Percentiles rank a stretch among this genome's conserved stretches.
These are phyloP conservation scores for Phytophthora citrophthora DNA, from an alignment of 352 stramenopile species.

Conservation along the genomic window DNA sequence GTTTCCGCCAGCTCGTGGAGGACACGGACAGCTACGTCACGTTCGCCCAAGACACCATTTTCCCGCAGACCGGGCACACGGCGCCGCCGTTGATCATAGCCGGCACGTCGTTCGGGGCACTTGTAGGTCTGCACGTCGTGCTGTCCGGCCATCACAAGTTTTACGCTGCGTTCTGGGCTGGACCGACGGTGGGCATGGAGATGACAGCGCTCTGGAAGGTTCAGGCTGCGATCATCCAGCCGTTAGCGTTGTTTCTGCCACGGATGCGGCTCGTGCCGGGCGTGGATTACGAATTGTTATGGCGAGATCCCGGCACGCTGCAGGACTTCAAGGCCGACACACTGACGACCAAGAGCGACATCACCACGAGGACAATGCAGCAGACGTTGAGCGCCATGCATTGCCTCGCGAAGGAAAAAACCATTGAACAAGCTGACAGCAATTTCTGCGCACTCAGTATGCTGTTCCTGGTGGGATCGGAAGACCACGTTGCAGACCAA, in stretches of 20 bases:
- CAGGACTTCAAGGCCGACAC: slow-evolving; percentile 60
- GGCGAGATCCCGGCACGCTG: slow-evolving; percentile 46
- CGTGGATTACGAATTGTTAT: slow-evolving; percentile 46
- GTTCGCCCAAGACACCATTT: slow-evolving; percentile 42
- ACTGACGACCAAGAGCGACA: slow-evolving; percentile 51
- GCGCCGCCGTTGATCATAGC: slow-evolving; percentile 52
- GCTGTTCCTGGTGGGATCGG: slow-evolving; percentile 45
- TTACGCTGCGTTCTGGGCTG: slow-evolving; percentile 48
- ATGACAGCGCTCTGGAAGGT: slow-evolving; percentile 48
- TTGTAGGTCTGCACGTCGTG: slow-evolving; percentile 56
- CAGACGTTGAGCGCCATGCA: slow-evolving; percentile 39
- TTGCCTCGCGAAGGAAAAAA: slow-evolving; percentile 27
- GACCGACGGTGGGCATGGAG: slow-evolving; percentile 53
- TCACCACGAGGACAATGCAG: slow-evolving; percentile 42
- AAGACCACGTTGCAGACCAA: slow-evolving; percentile 49
- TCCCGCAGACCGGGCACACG: slow-evolving; percentile 19
- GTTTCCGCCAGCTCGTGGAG: slow-evolving; percentile 52
- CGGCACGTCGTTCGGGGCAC: slow-evolving; percentile 61
- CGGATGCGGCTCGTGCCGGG: slow-evolving; percentile 45
- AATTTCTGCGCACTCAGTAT: slow-evolving; percentile 25
- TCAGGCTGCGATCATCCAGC: slow-evolving; percentile 47
- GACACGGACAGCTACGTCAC: slow-evolving; percentile 46
- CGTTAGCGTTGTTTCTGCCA: slow-evolving; percentile 45
- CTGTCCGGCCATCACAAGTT: slow-evolving; percentile 52
- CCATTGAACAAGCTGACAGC: slow-evolving; percentile 12